Conservation (phyloP, 208 protist species). For the Wallacemonas rigidus region DNA sequence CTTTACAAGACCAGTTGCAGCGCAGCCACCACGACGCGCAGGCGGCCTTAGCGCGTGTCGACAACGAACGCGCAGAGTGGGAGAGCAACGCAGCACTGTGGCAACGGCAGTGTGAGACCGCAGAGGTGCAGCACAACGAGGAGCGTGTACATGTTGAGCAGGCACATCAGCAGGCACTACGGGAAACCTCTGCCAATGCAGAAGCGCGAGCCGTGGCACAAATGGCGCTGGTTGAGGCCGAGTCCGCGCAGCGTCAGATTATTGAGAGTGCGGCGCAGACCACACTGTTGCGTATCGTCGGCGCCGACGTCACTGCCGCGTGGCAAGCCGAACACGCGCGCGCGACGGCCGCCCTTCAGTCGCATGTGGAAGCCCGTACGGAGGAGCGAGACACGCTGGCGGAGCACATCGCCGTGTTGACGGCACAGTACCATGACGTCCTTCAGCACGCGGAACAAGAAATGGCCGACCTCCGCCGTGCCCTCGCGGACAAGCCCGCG, state of each 20-base stretch:
- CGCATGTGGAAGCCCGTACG: not conserved
- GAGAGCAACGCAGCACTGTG: slow-evolving; percentile 8
- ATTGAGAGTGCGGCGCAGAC: not conserved
- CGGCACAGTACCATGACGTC: slow-evolving; percentile 28
- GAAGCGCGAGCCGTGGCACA: not conserved
- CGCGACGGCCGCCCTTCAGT: not conserved
- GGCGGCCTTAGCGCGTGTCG: slow-evolving; percentile 14
- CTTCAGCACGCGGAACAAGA: slow-evolving; percentile 45
- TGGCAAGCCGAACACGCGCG: not conserved
- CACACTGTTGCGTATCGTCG: not conserved
- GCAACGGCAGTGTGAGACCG: slow-evolving; percentile 10
- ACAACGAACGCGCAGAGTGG: slow-evolving; percentile 10
- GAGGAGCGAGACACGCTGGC: slow-evolving; percentile 5
- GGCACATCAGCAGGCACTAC: slow-evolving; percentile 22
- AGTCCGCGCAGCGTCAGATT: not conserved
- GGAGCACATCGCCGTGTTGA: slow-evolving; percentile 1
- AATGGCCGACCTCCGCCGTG: slow-evolving; percentile 23
- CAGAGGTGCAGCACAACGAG: slow-evolving; percentile 17
- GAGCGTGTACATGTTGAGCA: not conserved
- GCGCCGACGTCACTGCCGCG: not conserved
- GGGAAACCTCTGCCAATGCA: not conserved
- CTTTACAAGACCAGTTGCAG: slow-evolving; percentile 19
- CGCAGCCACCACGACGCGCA: slow-evolving; percentile 7
- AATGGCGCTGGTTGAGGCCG: not conserved
- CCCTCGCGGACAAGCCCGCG: slow-evolving; percentile 15